Percentiles rank a stretch among this genome's conserved stretches.
Evolutionary conservation across 2,329 filamentous ascomycete genomes (phyloP).

Genomic region (Orbilia quercus): DNA sequence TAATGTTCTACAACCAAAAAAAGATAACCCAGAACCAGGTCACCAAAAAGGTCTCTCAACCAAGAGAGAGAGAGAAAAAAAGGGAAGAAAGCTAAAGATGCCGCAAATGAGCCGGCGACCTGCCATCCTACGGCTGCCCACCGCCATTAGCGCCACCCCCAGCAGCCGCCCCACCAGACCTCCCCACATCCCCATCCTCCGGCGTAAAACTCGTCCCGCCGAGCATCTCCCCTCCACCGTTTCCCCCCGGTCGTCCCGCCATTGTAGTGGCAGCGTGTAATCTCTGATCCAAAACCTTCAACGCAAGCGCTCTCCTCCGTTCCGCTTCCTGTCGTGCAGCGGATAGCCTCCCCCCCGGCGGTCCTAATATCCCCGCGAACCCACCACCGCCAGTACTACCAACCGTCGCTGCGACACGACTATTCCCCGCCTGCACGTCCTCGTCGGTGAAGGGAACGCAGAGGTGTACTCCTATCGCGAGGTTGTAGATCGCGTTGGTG

Average conservation of each 20-base stretch:
- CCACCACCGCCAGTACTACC: conserved; percentile 63
- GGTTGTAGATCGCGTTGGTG: conserved; percentile 78
- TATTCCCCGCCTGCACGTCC: conserved; percentile 78
- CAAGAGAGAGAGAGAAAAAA: not conserved
- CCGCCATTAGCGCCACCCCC: not conserved
- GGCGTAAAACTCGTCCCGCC: conserved; percentile 58
- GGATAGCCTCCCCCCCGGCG: conserved; percentile 60
- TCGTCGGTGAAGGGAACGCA: conserved; percentile 87
- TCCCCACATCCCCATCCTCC: conserved; percentile 37
- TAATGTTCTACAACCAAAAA: not conserved
- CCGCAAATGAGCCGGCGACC: conserved; percentile 28
- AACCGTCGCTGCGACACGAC: conserved; percentile 70
- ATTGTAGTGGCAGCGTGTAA: conserved; percentile 81
- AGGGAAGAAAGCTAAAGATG: conserved; percentile 24
- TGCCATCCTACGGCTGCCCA: conserved; percentile 26
- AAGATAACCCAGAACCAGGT: not conserved
- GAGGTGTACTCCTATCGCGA: conserved; percentile 78
- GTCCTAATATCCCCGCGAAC: conserved; percentile 60
- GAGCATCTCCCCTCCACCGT: conserved; percentile 39
- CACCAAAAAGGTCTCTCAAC: not conserved
- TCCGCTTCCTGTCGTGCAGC: conserved; percentile 87
- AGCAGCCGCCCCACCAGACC: not conserved
- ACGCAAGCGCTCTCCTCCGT: conserved; percentile 83
- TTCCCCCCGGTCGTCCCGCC: conserved; percentile 60
- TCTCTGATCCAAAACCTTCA: conserved; percentile 91